Conservation (phyloP, 495 filamentous ascomycete genomes). For the Penicillium coffeae region DNA sequence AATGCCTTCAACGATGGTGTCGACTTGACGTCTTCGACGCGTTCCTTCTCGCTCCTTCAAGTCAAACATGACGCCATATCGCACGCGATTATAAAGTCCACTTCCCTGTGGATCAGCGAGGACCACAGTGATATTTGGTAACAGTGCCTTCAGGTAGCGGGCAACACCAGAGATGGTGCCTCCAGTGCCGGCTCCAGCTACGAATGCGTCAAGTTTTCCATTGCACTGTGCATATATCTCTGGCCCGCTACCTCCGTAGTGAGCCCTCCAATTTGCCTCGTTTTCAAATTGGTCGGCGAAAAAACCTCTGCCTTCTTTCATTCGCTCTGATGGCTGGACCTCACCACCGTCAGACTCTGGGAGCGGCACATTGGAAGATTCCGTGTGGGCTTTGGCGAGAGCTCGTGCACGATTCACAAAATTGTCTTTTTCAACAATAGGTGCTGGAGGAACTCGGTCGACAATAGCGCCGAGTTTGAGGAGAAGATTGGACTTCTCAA, state of each 20-base stretch:
- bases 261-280: conserved; percentile 77
- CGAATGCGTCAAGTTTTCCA: conserved; percentile 79
- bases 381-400: conserved; percentile 68
- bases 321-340: conserved; percentile 12
- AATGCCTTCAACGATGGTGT: conserved; percentile 94
- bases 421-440: conserved; percentile 84
- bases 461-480: conserved; percentile 87
- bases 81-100: conserved; percentile 85
- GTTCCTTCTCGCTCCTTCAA: conserved; percentile 84
- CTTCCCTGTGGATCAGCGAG: conserved; percentile 93
- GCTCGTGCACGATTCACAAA: conserved; percentile 92
- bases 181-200: conserved; percentile 93
- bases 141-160: conserved; percentile 68
- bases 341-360: conserved; percentile 6
- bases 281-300: conserved; percentile 98
- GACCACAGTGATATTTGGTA: conserved; percentile 64
- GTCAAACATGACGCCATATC: conserved; percentile 95
- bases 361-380: conserved; percentile 31
- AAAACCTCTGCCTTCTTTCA: conserved; percentile 57
- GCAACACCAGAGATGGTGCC: conserved; percentile 90
- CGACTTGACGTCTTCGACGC: conserved; percentile 80
- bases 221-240: conserved; percentile 80
- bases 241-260: conserved; percentile 78
- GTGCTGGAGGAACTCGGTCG: conserved; percentile 82
- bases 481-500: conserved; percentile 85